Percentiles rank a stretch among this genome's conserved stretches.
Evolutionary conservation across 2,329 filamentous ascomycete species (phyloP).

Genomic region (Pseudonectria buxi): DNA sequence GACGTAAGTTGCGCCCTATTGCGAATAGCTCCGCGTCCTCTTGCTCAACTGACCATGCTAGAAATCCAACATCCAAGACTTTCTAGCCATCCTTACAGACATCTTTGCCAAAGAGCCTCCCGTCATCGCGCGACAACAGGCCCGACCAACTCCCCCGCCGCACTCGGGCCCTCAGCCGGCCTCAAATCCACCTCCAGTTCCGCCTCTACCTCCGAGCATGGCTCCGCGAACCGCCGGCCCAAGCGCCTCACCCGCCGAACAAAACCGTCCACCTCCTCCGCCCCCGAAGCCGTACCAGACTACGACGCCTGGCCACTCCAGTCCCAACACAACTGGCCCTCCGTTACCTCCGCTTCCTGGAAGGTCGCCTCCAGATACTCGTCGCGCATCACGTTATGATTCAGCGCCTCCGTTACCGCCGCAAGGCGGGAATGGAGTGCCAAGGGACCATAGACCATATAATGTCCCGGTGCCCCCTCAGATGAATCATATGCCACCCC

Average conservation of each 20-base stretch:
- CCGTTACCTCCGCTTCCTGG: slow-evolving; percentile 20
- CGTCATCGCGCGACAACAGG: slow-evolving; percentile 65
- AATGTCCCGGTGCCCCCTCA: slow-evolving; percentile 13
- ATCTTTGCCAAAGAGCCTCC: slow-evolving; percentile 94
- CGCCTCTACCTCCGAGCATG: slow-evolving; percentile 63
- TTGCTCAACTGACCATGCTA: slow-evolving; percentile 21
- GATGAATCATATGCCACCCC: slow-evolving; percentile 10
- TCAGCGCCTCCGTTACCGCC: slow-evolving; percentile 40
- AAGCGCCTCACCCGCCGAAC: slow-evolving; percentile 26
- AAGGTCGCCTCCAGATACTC: slow-evolving; percentile 9
- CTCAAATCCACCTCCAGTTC: slow-evolving; percentile 57
- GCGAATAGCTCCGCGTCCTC: background rate
- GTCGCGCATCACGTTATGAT: slow-evolving; percentile 37
- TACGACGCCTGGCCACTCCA: slow-evolving; percentile 19
- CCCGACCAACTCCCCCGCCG: slow-evolving; percentile 30
- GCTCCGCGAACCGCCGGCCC: slow-evolving; percentile 34
- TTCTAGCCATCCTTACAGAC: slow-evolving; percentile 73
- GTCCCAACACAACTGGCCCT: slow-evolving; percentile 22
- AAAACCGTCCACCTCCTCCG: slow-evolving; percentile 38
- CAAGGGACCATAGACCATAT: slow-evolving; percentile 9
- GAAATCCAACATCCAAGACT: slow-evolving; percentile 80
- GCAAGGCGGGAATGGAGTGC: slow-evolving; percentile 15
- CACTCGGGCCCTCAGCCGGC: slow-evolving; percentile 16
- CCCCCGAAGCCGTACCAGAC: slow-evolving; percentile 47
- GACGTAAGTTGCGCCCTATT: slow-evolving; percentile 57